phyloP scores from a whole-genome alignment of 2,329 filamentous ascomycete genomes.

The Truncatella angustata region DNA sequence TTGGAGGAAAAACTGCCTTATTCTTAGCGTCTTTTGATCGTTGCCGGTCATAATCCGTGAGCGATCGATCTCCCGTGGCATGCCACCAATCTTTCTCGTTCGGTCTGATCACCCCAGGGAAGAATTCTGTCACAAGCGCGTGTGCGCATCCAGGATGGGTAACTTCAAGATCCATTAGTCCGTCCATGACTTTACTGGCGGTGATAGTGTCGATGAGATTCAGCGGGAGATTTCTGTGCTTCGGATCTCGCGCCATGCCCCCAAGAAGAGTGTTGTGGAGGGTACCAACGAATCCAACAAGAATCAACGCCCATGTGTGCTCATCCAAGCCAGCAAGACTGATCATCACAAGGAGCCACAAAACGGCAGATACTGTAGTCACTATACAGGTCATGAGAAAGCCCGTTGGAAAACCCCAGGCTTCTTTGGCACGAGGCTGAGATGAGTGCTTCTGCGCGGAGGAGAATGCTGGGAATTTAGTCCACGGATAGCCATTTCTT shows the following conservation, averaged over 20 bases:
- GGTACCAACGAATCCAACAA: not conserved
- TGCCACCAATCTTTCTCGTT: not conserved
- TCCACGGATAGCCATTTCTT: not conserved
- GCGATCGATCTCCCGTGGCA: not conserved
- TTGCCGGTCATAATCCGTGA: not conserved
- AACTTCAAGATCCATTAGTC: constrained; percentile 4
- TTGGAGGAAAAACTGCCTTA: not conserved
- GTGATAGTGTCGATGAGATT: not conserved
- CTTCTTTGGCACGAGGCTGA: not conserved
- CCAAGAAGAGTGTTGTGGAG: constrained; percentile 2
- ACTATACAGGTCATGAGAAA: constrained; percentile 3
- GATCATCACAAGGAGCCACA: constrained; percentile 1
- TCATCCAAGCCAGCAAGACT: not conserved
- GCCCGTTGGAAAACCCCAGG: not conserved
- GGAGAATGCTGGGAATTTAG: not conserved
- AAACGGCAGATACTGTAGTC: not conserved
- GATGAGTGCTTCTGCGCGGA: not conserved
- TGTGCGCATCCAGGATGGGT: not conserved
- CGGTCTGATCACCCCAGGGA: not conserved
- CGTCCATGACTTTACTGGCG: constrained; percentile 8
- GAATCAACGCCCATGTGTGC: not conserved
- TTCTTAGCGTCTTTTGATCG: not conserved
- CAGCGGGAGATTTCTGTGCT: not conserved
- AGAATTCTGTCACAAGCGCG: constrained; percentile 2
- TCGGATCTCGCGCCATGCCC: not conserved